These are phyloP conservation scores for Yamadazyma siamensis DNA, from an alignment of 1,139 yeast species.

Conservation along the genomic window DNA sequence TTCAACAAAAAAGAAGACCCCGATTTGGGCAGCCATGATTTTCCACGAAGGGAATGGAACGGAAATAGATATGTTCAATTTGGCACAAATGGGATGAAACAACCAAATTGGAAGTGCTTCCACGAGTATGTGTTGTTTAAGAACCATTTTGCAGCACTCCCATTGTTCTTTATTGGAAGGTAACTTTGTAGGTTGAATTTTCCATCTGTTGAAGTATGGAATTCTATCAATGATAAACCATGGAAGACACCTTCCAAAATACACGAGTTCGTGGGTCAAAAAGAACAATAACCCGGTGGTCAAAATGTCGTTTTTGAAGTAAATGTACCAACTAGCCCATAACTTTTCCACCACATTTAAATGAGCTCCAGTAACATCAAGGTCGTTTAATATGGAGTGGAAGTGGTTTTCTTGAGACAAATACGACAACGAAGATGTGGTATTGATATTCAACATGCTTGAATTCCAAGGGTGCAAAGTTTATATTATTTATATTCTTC, in stretches of 20 bases:
- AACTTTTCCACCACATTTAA: conserved; percentile 41
- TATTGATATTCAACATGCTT: too few species aligned
- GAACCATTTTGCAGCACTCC: conserved; percentile 84
- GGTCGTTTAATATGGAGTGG: conserved; percentile 7
- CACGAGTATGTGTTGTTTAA: conserved; percentile 80
- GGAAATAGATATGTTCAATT: conserved; percentile 66
- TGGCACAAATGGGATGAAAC: conserved; percentile 84
- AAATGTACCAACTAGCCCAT: conserved; percentile 81
- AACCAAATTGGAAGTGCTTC: conserved; percentile 96
- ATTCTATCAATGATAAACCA: conserved; percentile 44
- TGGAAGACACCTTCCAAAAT: conserved; percentile 47
- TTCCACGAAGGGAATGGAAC: conserved; percentile 78
- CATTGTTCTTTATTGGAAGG: conserved; percentile 48
- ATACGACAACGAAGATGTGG: conserved; percentile 12
- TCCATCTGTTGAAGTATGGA: conserved; percentile 39
- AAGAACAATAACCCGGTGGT: conserved; percentile 55
- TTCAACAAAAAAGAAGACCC: conserved; percentile 75
- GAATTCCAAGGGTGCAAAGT: background rate
- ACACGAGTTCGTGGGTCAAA: conserved; percentile 38
- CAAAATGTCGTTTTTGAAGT: conserved; percentile 68
- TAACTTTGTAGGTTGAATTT: conserved; percentile 41
- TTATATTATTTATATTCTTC: background rate
- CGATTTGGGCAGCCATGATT: conserved; percentile 61
- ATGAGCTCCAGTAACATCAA: conserved; percentile 7
- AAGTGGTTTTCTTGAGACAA: conserved; percentile 6